Evolutionary conservation across 1,284 basidiomycete species (phyloP).

Genomic region (Pisolithus thermaeus): DNA sequence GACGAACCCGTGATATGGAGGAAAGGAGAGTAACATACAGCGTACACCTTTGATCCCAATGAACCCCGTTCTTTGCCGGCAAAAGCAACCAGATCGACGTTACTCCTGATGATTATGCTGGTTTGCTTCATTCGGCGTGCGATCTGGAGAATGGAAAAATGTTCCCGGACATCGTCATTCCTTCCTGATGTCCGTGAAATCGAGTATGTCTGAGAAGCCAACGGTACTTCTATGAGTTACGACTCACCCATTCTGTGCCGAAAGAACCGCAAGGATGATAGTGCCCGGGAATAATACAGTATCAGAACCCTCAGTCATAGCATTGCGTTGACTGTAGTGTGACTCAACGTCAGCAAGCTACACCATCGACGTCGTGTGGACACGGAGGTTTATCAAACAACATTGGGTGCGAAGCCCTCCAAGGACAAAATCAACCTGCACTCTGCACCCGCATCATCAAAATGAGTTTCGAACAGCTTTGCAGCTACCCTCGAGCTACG

Average conservation of each 20-base stretch:
- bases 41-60: constrained; percentile 57
- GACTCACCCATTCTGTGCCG: constrained; percentile 38
- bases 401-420: too few relatives aligned
- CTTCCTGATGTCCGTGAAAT: constrained; percentile 36
- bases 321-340: constrained; percentile 45
- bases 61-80: constrained; percentile 71
- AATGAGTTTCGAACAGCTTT: too few relatives aligned
- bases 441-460: too few relatives aligned
- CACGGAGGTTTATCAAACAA: too few relatives aligned
- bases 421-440: too few relatives aligned
- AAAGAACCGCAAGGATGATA: constrained; percentile 86
- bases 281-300: constrained; percentile 70
- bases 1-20: background rate
- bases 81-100: constrained; percentile 65
- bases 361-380: background rate
- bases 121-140: too few relatives aligned
- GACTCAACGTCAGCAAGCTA: background rate
- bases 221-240: too few relatives aligned
- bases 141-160: constrained; percentile 65
- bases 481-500: too few relatives aligned
- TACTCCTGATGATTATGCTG: constrained; percentile 57
- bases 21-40: constrained; percentile 8
- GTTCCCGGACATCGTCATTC: constrained; percentile 83
- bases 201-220: background rate
- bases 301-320: constrained; percentile 46